Conservation (phyloP, 2,329 filamentous ascomycete genomes). For the Pseudocercospora cruenta region DNA sequence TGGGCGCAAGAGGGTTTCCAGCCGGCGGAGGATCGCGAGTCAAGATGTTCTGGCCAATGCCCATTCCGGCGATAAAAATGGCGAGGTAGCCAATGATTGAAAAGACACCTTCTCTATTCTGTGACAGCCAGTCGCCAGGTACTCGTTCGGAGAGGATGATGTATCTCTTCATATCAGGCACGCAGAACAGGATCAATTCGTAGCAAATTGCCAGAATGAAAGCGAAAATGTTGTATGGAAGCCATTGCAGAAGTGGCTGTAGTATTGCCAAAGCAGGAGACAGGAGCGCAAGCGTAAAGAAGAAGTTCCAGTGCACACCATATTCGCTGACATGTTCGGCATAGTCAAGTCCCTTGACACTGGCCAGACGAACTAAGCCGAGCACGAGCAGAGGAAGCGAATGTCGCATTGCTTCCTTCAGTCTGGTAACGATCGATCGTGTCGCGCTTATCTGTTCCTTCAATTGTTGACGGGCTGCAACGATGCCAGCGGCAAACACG, state of each 20-base stretch:
- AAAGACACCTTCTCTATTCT: constrained; percentile 94
- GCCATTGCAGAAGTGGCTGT: constrained; percentile 68
- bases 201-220: constrained; percentile 71
- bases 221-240: constrained; percentile 76
- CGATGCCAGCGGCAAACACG: constrained; percentile 89
- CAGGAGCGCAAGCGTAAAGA: constrained; percentile 89
- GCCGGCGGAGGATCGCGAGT: constrained; percentile 52
- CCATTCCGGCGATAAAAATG: constrained; percentile 90
- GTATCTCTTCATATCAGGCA: constrained; percentile 72
- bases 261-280: constrained; percentile 87
- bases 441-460: constrained; percentile 55
- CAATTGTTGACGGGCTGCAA: constrained; percentile 81
- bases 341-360: constrained; percentile 92
- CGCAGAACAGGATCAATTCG: constrained; percentile 75
- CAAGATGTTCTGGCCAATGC: constrained; percentile 77
- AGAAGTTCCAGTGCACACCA: constrained; percentile 99
- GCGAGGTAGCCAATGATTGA: constrained; percentile 92
- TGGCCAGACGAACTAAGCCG: constrained; percentile 78
- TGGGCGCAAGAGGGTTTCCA: constrained; percentile 24
- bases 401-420: constrained; percentile 73
- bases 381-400: constrained; percentile 80
- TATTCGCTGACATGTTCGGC: constrained; percentile 97
- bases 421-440: constrained; percentile 59
- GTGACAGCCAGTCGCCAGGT: constrained; percentile 69
- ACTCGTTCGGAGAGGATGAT: constrained; percentile 80